phyloP scores from a whole-genome alignment of 305 asterid genomes.

The Fraxinus dipetala region DNA sequence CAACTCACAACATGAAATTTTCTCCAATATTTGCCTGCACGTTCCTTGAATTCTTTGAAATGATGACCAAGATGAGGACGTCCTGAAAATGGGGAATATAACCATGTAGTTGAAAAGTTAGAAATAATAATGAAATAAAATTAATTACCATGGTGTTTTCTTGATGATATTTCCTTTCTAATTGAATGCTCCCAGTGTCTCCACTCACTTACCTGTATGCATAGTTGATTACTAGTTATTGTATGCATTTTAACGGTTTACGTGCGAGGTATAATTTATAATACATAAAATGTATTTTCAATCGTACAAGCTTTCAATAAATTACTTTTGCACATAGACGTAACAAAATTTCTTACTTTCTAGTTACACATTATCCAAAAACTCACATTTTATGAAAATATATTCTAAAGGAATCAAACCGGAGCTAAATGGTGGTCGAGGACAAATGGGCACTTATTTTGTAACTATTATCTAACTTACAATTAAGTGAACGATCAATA shows the following conservation, averaged over 20 bases:
- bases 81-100: background rate
- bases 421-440: background rate
- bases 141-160: slow-evolving; percentile 39
- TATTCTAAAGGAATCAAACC: background rate
- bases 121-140: background rate
- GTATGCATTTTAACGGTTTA: background rate
- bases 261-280: no score
- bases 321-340: no score
- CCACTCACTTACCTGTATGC: slow-evolving; percentile 62
- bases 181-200: slow-evolving; percentile 68
- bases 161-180: slow-evolving; percentile 25
- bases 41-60: slow-evolving; percentile 39
- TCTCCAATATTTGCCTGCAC: slow-evolving; percentile 74
- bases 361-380: background rate
- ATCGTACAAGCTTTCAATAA: background rate
- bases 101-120: background rate
- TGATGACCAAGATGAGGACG: slow-evolving; percentile 29
- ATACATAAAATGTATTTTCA: no score
- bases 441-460: background rate
- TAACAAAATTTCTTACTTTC: no score
- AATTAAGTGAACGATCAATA: background rate
- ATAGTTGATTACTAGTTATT: background rate
- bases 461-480: no score
- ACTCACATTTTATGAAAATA: background rate
- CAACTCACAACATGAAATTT: slow-evolving; percentile 52